These are phyloP conservation scores for Dothideomycetes sp. DNA, from an alignment of 2,329 filamentous ascomycete species.

Conservation along the genomic window DNA sequence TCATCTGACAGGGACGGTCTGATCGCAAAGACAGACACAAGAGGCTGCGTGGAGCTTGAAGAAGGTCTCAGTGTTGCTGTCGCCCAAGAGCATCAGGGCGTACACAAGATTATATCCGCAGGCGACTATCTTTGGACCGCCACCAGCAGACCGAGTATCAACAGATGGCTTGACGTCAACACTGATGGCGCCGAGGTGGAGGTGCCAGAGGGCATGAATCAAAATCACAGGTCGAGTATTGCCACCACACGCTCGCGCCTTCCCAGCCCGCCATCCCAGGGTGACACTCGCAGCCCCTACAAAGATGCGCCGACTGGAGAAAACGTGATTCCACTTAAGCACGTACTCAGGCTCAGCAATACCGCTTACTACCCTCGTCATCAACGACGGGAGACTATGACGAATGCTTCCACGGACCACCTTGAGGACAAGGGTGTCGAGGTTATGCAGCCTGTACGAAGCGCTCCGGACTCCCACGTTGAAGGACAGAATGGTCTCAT, in stretches of 20 bases:
- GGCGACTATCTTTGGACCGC: constrained; percentile 81
- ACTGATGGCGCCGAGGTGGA: constrained; percentile 61
- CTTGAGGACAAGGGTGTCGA: constrained; percentile 16
- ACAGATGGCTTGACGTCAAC: constrained; percentile 81
- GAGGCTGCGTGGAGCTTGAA: constrained; percentile 65
- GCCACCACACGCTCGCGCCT: constrained; percentile 31
- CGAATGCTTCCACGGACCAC: constrained; percentile 41
- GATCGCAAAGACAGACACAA: constrained; percentile 91
- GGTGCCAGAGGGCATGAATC: constrained; percentile 33
- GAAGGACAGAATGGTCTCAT: constrained; percentile 92
- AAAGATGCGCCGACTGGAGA: constrained; percentile 12
- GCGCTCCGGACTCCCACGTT: constrained; percentile 47
- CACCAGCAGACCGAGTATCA: constrained; percentile 82
- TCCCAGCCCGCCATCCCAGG: constrained; percentile 20
- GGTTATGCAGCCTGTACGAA: constrained; percentile 26
- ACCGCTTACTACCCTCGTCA: constrained; percentile 61
- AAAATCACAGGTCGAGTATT: constrained; percentile 43
- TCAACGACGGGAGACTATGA: constrained; percentile 26
- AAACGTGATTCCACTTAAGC: constrained; percentile 60
- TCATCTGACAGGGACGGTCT: constrained; percentile 85
- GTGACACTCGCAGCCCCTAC: not conserved
- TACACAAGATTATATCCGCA: constrained; percentile 52
- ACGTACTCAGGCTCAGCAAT: constrained; percentile 73
- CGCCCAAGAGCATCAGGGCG: constrained; percentile 80
- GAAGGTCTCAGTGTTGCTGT: constrained; percentile 85